Evolutionary conservation across 129 eudicot species (phyloP), one percentile per base, ranked within the genome.

Genomic region (Ambrosia artemisiifolia): DNA sequence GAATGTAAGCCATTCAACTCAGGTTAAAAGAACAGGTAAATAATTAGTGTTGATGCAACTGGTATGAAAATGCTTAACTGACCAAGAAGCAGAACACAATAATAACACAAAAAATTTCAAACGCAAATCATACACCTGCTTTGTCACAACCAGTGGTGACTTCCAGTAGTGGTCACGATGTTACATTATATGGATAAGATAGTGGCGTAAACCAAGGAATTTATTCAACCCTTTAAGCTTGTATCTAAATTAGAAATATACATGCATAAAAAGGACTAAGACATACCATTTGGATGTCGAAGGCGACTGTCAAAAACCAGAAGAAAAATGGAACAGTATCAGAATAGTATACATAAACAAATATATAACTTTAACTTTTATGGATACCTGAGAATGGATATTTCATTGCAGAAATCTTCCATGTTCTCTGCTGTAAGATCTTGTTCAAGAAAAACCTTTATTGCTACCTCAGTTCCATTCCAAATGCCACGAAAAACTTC

Each of bases 321-420:
- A 75, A 72, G 59, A 46, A 64, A 40, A 63, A 42, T 24, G 33
- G 18, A 74, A 43, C 33, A 10, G 63, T 35, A 78, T 84, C 63
- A 83, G 78, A 75, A 65, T 63, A 5, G 40, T 53, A 18, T 17
- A 71, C 40, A 56, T 67, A 42, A 62, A 63, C 48, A 72, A 57
- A 38, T 28, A 24, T 11, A 54, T 36, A 56, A 74, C 30, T 44
- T 3, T 17, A 28, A 28, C 74, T 34, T 44, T 57, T 57, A 40
- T 2, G 11, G 49, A 70, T 75, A 95, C 99, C 99, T 86, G 49
- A 95, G 94, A 67, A 95, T 95, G 34, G 99, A 71, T 74, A 95
- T 90, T 71, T 95, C 99, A 76, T 95, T 95, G 86, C 99, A 95
- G 73, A 95, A 95, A 80, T 95, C 99, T 83, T 90, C 96, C 97